phyloP scores from a whole-genome alignment of 148 eudicot species.

The Suaeda aralocaspica region DNA sequence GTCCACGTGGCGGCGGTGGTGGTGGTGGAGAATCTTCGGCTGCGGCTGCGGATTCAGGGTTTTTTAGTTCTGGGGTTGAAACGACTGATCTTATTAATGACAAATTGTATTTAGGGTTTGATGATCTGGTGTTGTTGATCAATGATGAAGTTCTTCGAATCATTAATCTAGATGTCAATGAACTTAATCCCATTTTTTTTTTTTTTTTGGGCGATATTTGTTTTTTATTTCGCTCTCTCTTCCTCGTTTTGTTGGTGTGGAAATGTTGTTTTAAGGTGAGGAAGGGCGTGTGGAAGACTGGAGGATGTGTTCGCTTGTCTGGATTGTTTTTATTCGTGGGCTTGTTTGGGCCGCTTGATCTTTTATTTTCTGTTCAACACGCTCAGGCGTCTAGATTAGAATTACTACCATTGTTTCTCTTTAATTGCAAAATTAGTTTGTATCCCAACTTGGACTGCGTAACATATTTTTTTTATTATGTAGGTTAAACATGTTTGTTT shows the following conservation, averaged over 20 bases:
- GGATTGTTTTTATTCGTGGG: background rate
- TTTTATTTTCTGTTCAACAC: too few relatives aligned
- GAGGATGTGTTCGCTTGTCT: background rate
- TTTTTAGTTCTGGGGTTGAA: conserved; percentile 60
- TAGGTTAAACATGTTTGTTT: too few relatives aligned
- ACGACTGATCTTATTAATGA: conserved; percentile 42
- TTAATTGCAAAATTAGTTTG: too few relatives aligned
- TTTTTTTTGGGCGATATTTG: background rate
- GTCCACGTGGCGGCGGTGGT: conserved; percentile 35
- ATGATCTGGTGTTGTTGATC: conserved; percentile 13
- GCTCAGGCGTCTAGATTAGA: too few relatives aligned
- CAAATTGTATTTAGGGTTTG: background rate
- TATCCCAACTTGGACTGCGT: too few relatives aligned
- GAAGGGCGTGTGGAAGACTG: background rate
- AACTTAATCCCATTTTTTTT: conserved; percentile 26
- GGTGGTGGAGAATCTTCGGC: conserved; percentile 43
- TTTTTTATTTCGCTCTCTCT: background rate
- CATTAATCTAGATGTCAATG: conserved; percentile 19
- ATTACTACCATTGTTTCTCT: too few relatives aligned
- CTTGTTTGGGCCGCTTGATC: background rate
- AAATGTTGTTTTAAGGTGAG: background rate
- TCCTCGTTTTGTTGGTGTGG: background rate
- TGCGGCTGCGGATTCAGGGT: conserved; percentile 45
- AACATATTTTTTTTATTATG: too few relatives aligned
- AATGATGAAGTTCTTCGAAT: conserved; percentile 7